Evolutionary conservation across 2,329 filamentous ascomycete species (phyloP).

Genomic region (Venturia effusa): DNA sequence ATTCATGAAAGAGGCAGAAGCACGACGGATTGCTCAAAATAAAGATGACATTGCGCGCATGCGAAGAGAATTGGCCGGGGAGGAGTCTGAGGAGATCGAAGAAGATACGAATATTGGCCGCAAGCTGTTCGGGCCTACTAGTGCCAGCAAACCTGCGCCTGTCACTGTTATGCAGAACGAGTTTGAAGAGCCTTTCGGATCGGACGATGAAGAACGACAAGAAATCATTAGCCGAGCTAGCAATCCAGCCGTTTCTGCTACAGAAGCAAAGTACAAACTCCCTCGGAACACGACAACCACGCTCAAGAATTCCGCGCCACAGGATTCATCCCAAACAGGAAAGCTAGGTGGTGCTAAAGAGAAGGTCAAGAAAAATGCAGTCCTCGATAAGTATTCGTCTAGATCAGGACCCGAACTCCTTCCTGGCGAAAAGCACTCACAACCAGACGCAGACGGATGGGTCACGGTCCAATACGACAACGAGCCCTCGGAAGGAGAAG

Average conservation of each 20-base stretch:
- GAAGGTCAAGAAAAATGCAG: not conserved
- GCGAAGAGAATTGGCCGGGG: constrained; percentile 55
- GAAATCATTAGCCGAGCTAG: constrained; percentile 23
- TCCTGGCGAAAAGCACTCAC: constrained; percentile 8
- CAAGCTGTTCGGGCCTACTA: constrained; percentile 52
- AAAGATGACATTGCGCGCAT: constrained; percentile 55
- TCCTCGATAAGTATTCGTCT: not conserved
- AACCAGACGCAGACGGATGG: constrained; percentile 31
- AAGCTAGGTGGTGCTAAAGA: not conserved
- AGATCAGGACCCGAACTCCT: constrained; percentile 1
- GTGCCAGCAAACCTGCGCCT: constrained; percentile 18
- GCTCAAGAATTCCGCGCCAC: not conserved
- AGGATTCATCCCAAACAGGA: not conserved
- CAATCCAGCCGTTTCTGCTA: constrained; percentile 18
- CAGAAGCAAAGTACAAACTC: constrained; percentile 13
- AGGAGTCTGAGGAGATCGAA: constrained; percentile 40
- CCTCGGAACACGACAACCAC: not conserved
- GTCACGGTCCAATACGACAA: constrained; percentile 30
- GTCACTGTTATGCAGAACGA: constrained; percentile 34
- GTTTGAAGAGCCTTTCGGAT: constrained; percentile 49
- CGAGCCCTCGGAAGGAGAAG: constrained; percentile 17
- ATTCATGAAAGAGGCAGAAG: constrained; percentile 89
- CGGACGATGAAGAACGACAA: constrained; percentile 29
- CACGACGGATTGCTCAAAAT: constrained; percentile 64
- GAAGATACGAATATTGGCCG: constrained; percentile 57